A percentile compares a stretch with the other conserved stretches of the same genome.
Conservation (phyloP, 305 asterid species). For the Fraxinus greggii region DNA sequence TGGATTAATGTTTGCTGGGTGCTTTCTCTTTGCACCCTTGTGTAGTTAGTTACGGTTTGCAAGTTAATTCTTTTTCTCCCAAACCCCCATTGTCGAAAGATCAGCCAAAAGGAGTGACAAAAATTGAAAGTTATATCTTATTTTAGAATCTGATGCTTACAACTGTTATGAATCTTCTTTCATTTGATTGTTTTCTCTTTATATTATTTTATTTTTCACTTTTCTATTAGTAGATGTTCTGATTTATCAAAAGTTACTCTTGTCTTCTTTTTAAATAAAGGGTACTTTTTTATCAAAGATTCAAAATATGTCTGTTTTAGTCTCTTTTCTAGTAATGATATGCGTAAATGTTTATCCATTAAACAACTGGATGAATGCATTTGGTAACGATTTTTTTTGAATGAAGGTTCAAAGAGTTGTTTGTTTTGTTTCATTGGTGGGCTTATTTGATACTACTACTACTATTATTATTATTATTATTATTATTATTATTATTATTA, state of each 20-base stretch:
- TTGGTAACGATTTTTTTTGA: not conserved
- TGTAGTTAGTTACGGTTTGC: not conserved
- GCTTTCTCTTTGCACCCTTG: not conserved
- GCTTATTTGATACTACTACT: constrained; percentile 12
- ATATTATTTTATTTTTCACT: not conserved
- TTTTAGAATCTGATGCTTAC: not conserved
- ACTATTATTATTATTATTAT: too few relatives aligned
- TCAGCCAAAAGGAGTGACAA: not conserved
- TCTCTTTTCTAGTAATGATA: not conserved
- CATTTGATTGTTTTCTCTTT: not conserved
- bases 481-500: too few relatives aligned
- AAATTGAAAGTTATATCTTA: not conserved
- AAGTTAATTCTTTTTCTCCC: not conserved
- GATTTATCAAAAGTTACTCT: not conserved
- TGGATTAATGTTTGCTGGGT: not conserved
- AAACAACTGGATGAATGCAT: not conserved
- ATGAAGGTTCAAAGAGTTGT: not conserved
- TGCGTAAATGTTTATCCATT: not conserved
- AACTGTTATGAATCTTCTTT: not conserved
- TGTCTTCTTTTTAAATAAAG: not conserved
- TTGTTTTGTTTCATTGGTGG: not conserved
- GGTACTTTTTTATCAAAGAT: not conserved
- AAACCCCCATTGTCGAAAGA: not conserved
- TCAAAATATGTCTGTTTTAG: not conserved
- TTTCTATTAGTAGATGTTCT: not conserved